Base-by-base conservation (phyloP, 2,329 filamentous ascomycete species). In the Graphilbum sp. region DNA sequence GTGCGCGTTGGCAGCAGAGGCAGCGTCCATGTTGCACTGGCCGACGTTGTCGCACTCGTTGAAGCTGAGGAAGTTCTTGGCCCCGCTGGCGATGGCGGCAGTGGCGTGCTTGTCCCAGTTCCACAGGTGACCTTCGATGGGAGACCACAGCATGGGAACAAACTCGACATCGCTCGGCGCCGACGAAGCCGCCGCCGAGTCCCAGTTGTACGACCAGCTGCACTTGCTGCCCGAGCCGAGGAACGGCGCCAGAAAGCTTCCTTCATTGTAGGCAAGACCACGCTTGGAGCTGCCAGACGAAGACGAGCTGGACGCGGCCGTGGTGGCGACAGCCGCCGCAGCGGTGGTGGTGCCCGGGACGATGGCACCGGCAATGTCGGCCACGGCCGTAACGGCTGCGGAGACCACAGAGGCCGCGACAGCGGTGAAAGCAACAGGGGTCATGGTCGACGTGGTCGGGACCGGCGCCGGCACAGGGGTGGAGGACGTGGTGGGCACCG, bases 131-230 rank as follows among this genome's bases (percentile, higher is more conserved):
- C 3, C 12, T 3, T 9, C 18, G 56, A 54, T 10, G 50, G 63
- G 54, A 38, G 69, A 66, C 75, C 72, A 82, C 35, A 82, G 68
- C 58, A 73, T 79, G 45, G 81, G 80, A 38, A 80, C 65, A 59
- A 64, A 86, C 50, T 67, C 61, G 49, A 75, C 50, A 36, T 51
- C 52, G 17, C 49, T 42, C 38, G 64, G 51, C 10, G 66, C 58
- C 30, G 60, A 58, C 42, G 58, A 54, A 35, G 61, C 49, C 11
- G 45, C 38, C 2, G 19, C 45, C 34, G 65, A 63, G 33, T 58
- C 73, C 79, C 79, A 84, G 68, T 81, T 81, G 66, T 79, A 80
- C 35, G 59, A 66, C 72, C 77, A 83, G 31, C 58, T 56, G 50
- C 71, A 63, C 42, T 66, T 52, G 31, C 45, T 43, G 43, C 56